Percentiles rank a stretch among this genome's conserved stretches.
Evolutionary conservation across 179 eudicot genomes (phyloP).

Genomic region (Heliamphora pulchella): DNA sequence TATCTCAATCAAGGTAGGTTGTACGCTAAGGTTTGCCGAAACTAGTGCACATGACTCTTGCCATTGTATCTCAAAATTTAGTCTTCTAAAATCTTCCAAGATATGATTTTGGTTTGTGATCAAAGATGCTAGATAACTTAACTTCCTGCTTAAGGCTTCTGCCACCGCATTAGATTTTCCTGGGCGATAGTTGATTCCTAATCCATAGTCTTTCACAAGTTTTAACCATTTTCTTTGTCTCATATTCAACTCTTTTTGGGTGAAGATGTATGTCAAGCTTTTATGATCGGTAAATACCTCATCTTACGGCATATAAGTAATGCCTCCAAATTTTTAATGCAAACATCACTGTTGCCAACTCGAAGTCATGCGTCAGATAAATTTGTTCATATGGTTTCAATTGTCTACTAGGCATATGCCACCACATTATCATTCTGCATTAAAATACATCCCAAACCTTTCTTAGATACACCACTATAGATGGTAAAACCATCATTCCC

Average conservation of each 20-base stretch:
- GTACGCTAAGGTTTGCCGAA: background rate
- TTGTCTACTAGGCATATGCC: background rate
- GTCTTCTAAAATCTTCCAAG: background rate
- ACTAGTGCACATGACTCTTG: background rate
- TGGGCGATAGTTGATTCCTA: background rate
- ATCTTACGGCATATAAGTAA: background rate
- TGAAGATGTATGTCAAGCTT: background rate
- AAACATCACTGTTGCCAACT: background rate
- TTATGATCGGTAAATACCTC: background rate
- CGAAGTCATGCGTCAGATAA: background rate
- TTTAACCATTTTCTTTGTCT: background rate
- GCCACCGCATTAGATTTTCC: background rate
- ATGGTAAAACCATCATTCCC: background rate
- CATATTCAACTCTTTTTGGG: background rate
- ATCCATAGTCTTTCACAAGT: background rate
- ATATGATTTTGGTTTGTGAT: background rate
- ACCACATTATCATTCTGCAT: background rate
- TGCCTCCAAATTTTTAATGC: background rate
- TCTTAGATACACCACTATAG: background rate
- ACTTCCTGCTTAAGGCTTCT: background rate
- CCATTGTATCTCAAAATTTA: background rate
- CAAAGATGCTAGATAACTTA: background rate
- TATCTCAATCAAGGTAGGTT: background rate
- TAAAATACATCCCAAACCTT: background rate
- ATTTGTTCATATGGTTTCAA: background rate